Conservation (phyloP, 2,329 filamentous ascomycete genomes). For the Fusarium paranaense region DNA sequence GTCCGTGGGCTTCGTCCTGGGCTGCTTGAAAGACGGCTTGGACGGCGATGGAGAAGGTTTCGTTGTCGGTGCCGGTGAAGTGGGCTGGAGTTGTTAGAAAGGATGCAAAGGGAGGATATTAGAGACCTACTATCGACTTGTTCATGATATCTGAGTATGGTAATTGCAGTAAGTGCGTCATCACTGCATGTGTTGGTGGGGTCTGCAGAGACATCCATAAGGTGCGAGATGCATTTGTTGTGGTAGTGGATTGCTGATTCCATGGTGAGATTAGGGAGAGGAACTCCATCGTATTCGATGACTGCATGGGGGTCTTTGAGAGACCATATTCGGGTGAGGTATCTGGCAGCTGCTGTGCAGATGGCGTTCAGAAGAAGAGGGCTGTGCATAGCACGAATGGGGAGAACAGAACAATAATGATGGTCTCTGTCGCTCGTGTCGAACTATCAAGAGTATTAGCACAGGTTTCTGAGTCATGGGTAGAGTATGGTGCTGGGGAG, state of each 20-base stretch:
- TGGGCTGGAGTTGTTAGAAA: slow-evolving; percentile 4
- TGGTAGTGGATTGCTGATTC: slow-evolving; percentile 28
- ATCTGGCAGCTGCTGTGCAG: slow-evolving; percentile 24
- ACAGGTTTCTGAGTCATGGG: neutral
- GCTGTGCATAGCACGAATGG: slow-evolving; percentile 26
- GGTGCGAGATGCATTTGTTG: slow-evolving; percentile 31
- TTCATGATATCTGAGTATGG: slow-evolving; percentile 27
- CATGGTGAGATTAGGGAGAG: slow-evolving; percentile 15
- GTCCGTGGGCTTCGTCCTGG: slow-evolving; percentile 9
- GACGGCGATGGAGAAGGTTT: slow-evolving; percentile 24
- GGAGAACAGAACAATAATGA: slow-evolving; percentile 26
- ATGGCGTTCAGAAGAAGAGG: slow-evolving; percentile 27
- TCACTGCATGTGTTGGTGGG: slow-evolving; percentile 22
- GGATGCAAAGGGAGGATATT: neutral
- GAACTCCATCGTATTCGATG: slow-evolving; percentile 19
- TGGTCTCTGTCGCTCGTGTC: slow-evolving; percentile 30
- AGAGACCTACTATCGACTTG: slow-evolving; percentile 24
- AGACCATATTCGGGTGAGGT: slow-evolving; percentile 19
- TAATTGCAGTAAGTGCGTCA: slow-evolving; percentile 30
- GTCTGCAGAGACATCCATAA: slow-evolving; percentile 28
- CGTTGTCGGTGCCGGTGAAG: slow-evolving; percentile 25
- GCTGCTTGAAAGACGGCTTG: slow-evolving; percentile 24
- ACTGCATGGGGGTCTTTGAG: slow-evolving; percentile 2
- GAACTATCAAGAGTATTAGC: slow-evolving; percentile 4
- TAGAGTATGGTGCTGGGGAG: neutral